Base-by-base conservation (phyloP, 2,329 filamentous ascomycete species). In the Phaeophleospora eucalypticola region DNA sequence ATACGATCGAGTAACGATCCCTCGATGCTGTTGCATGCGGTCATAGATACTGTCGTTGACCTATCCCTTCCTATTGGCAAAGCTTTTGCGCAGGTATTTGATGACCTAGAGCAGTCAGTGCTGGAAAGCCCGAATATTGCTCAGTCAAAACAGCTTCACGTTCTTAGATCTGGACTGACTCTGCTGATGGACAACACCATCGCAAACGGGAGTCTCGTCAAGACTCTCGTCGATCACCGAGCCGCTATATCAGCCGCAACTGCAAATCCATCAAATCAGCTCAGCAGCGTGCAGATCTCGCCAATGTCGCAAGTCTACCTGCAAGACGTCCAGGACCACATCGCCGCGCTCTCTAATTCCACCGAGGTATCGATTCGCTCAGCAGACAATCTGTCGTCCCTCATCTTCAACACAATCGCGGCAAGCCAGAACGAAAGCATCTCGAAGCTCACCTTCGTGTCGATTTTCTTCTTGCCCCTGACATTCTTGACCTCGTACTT, bases 401-500 rank as follows among this genome's bases (percentile, higher is more conserved):
- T 96, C 24, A 95, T 95, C 51, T 96, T 96, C 77, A 95, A 95
- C 71, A 93, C 87, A 18, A 90, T 95, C 54, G 83, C 87, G 37
- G 86, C 89, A 2, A 84, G 82, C 52, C 90, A 96, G 66, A 95
- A 95, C 66, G 88, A 95, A 68, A 87, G 81, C 46, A 93, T 96
- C 83, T 90, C 87, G 65, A 86, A 91, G 61, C 75, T 96, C 41
- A 94, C 89, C 0, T 75, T 87, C 6, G 87, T 91, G 14, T 95
- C 89, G 12, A 93, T 93, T 54, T 83, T 95, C 62, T 95, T 95
- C 67, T 70, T 95, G 14, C 90, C 90, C 0, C 68, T 96, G 54
- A 95, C 89, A 0, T 95, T 95, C 63, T 73, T 95, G 55, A 93
- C 40, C 17, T 88, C 79, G 41, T 69, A 77, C 61, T 68, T 72